A percentile compares a stretch with the other conserved stretches of the same genome.
phyloP scores from a whole-genome alignment of 2,329 filamentous ascomycete species.

The Ophiostoma sp. region DNA sequence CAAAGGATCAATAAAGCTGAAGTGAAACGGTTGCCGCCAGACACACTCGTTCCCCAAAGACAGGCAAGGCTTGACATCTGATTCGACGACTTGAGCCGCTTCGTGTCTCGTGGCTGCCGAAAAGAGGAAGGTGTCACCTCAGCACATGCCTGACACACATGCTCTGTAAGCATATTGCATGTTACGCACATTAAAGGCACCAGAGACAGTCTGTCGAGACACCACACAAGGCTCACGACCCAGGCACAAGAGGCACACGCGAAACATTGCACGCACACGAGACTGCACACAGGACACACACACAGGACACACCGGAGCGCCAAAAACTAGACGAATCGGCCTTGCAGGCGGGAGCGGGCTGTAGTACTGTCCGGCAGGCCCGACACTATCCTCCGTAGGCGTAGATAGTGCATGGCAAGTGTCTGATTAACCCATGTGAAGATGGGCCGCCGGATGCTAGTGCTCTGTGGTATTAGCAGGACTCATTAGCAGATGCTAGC shows the following conservation, averaged over 20 bases:
- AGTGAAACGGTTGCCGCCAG: neutral
- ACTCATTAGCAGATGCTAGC: too few relatives aligned
- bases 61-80: constrained; percentile 6
- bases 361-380: neutral
- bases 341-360: neutral
- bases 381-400: neutral
- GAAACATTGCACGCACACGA: neutral
- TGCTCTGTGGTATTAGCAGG: too few relatives aligned
- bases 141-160: neutral
- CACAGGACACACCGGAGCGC: neutral
- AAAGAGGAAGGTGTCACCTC: neutral
- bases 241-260: neutral
- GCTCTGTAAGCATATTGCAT: too few relatives aligned
- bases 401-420: neutral
- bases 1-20: neutral
- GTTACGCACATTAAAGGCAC: neutral
- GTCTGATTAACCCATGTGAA: neutral
- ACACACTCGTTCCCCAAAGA: neutral
- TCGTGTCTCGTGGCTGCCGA: neutral
- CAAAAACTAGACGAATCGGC: neutral
- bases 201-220: neutral
- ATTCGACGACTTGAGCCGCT: constrained; percentile 9
- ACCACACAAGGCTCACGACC: neutral
- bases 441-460: neutral
- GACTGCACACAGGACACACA: neutral